Evolutionary conservation across 805 yeast species (phyloP).

Genomic region (Metschnikowia colocasiae): DNA sequence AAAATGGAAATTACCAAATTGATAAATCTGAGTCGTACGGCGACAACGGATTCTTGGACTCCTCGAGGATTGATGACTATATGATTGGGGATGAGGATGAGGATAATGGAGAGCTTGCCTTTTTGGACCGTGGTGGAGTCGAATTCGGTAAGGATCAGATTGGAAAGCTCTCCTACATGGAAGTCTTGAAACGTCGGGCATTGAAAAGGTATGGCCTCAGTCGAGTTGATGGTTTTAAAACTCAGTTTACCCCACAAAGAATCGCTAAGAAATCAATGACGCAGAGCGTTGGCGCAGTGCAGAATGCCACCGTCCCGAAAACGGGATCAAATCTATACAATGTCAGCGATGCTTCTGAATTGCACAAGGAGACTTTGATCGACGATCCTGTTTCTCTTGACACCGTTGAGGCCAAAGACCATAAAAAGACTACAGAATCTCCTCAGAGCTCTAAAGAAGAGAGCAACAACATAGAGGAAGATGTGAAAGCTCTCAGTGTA

Average conservation of each 20-base stretch:
- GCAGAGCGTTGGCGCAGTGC: neutral
- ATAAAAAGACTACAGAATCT: constrained; percentile 3
- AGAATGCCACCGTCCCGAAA: neutral
- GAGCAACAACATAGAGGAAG: neutral
- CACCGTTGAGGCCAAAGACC: neutral
- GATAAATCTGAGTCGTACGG: constrained; percentile 30
- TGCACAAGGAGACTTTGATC: constrained; percentile 43
- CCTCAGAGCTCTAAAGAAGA: constrained; percentile 4
- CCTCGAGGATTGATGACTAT: constrained; percentile 38
- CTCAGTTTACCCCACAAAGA: constrained; percentile 37
- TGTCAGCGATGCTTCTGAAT: constrained; percentile 18
- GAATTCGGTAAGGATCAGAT: constrained; percentile 32
- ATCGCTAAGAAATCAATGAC: constrained; percentile 7
- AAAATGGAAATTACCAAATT: constrained; percentile 38
- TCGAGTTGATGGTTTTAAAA: constrained; percentile 31
- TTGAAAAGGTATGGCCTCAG: constrained; percentile 38
- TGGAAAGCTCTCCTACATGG: constrained; percentile 37
- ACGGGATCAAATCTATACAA: constrained; percentile 8
- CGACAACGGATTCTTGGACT: constrained; percentile 37
- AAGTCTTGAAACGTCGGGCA: constrained; percentile 40
- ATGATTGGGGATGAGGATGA: constrained; percentile 45
- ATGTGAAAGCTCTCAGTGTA: neutral
- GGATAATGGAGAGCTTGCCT: constrained; percentile 41
- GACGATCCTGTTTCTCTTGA: constrained; percentile 20
- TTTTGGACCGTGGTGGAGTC: constrained; percentile 33